phyloP scores from a whole-genome alignment of 345 rosid genomes.

The Excoecaria agallocha region DNA sequence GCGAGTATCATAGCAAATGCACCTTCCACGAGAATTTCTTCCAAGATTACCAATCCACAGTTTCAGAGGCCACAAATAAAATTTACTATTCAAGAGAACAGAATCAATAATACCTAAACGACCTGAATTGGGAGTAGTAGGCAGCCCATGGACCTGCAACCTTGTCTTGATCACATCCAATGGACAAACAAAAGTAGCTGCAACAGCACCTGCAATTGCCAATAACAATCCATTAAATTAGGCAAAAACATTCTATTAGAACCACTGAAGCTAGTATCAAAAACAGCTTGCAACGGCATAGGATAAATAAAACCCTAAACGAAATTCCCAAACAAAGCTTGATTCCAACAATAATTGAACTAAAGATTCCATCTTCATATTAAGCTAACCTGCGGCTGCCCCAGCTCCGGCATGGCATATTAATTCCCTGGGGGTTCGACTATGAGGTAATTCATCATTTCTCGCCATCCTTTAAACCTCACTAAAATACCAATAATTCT shows the following conservation, averaged over 20 bases:
- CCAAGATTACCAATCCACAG: background rate
- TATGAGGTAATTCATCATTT: conserved; percentile 35
- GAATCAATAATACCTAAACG: conserved; percentile 49
- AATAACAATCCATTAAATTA: background rate
- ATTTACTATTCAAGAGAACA: background rate
- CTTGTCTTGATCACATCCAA: conserved; percentile 98
- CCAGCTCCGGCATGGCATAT: conserved; percentile 71
- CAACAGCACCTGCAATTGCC: conserved; percentile 66
- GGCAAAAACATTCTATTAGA: background rate
- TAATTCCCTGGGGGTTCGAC: conserved; percentile 39
- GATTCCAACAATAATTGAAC: background rate
- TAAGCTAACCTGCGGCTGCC: conserved; percentile 75
- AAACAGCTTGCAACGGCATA: background rate
- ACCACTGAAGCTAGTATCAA: background rate
- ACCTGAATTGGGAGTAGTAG: conserved; percentile 45
- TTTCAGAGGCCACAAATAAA: background rate
- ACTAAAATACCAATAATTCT: conserved; percentile 14
- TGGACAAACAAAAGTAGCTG: conserved; percentile 91
- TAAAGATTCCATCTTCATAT: background rate
- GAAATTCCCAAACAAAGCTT: conserved; percentile 1
- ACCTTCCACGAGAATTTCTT: background rate
- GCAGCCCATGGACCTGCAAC: conserved; percentile 86
- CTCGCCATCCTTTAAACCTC: conserved; percentile 44
- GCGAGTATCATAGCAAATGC: background rate
- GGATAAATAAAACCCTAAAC: background rate